phyloP scores from a whole-genome alignment of 768 basidiomycete genomes.

The Xanthoconium stramineum region DNA sequence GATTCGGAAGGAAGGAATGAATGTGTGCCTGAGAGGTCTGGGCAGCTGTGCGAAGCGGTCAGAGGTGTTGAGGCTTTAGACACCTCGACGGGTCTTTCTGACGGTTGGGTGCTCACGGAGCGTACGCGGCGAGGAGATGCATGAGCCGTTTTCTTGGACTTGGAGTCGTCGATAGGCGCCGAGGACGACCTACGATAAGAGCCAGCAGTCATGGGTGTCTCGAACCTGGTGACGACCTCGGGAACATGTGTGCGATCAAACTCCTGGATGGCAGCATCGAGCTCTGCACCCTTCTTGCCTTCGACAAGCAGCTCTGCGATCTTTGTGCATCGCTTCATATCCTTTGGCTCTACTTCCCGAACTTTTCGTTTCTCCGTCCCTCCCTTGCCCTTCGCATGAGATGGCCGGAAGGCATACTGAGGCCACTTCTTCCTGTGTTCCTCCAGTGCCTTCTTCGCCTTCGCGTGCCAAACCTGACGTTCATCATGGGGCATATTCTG shows the following conservation, averaged over 20 bases:
- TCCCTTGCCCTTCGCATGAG: slow-evolving; percentile 39
- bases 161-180: slow-evolving; percentile 45
- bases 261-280: slow-evolving; percentile 60
- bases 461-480: slow-evolving; percentile 71
- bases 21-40: slow-evolving; percentile 32
- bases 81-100: slow-evolving; percentile 1
- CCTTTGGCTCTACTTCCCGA: slow-evolving; percentile 45
- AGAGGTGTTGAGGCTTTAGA: slow-evolving; percentile 6
- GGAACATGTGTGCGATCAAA: slow-evolving; percentile 53
- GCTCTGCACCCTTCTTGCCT: slow-evolving; percentile 61
- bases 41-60: slow-evolving; percentile 21
- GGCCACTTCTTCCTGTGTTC: slow-evolving; percentile 73
- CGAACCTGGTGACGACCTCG: slow-evolving; percentile 68
- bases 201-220: slow-evolving; percentile 69
- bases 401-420: slow-evolving; percentile 69
- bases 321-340: slow-evolving; percentile 59
- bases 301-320: slow-evolving; percentile 65
- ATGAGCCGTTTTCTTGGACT: slow-evolving; percentile 29
- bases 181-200: slow-evolving; percentile 69
- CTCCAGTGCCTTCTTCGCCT: slow-evolving; percentile 68
- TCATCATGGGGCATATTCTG: slow-evolving; percentile 74
- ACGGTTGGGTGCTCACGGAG: slow-evolving; percentile 24
- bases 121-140: slow-evolving; percentile 23
- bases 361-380: slow-evolving; percentile 33
- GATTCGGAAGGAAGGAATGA: slow-evolving; percentile 32